Base-by-base conservation (phyloP, 805 yeast species). In the Limtongozyma cylindracea region DNA sequence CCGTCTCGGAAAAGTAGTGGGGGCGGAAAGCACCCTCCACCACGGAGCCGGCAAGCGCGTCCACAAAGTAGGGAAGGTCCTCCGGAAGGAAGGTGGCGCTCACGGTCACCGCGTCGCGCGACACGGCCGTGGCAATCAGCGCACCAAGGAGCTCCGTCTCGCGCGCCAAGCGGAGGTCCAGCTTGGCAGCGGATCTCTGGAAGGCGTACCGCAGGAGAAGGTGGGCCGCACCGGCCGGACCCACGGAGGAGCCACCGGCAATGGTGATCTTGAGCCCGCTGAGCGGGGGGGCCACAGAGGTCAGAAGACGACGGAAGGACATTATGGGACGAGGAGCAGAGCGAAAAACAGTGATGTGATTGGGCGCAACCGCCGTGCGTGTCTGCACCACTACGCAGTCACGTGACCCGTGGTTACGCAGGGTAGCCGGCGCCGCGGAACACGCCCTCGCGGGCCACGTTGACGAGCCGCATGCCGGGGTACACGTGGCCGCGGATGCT, bases 101-200 rank as follows among this genome's bases (percentile, higher is more conserved):
- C 39, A 84, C 61, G 29, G 74, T 63, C 31, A 88, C 62, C 37
- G 70, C 56, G 44, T 88, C 96, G 56, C 94, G 72, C 46, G 74
- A 66, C 35, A 78, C 69, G 25, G 41, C 37, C 20, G 91, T 55
- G 22, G 59, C 41, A 47, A 78, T 62, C 28, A 48, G 49, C 43
- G 93, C 96, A 34, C 98, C 96, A 32, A 84, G 58, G 32, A 88
- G 63, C 55, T 84, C 98, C 23, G 82, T 54, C 54, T 88, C 98
- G 52, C 98, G 74, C 41, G 80, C 73, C 39, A 82, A 58, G 56
- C 96, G 74, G 43, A 88, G 60, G 12, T 88, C 93, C 11, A 94
- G 72, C 47, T 78, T 77, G 35, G 64, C 46, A 29, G 57, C 56
- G 25, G 93, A 78, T 59, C 73, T 70, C 43, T 72, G 64, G 57